Percentiles rank a stretch among this genome's conserved stretches.
Evolutionary conservation across 176 grass and related monocot species (phyloP).

Genomic region (Stipa capillata): DNA sequence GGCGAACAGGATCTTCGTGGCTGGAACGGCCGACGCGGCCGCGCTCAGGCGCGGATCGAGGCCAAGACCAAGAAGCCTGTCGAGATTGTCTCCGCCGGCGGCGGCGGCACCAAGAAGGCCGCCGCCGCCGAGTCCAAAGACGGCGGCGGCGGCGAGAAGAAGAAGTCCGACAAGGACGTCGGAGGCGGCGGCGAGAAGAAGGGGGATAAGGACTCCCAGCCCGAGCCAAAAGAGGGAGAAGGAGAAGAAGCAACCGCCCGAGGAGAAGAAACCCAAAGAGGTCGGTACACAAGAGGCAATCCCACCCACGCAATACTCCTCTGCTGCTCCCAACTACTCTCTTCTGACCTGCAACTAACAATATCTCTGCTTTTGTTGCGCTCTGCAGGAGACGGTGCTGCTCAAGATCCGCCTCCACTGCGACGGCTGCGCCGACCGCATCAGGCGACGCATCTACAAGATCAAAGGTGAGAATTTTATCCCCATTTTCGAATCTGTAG

Average conservation of each 20-base stretch:
- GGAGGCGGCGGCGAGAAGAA: slow-evolving; percentile 30
- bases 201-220: slow-evolving; percentile 5
- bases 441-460: slow-evolving; percentile 58
- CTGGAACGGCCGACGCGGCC: slow-evolving; percentile 44
- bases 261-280: slow-evolving; percentile 50
- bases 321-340: slow-evolving; percentile 6
- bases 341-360: slow-evolving; percentile 24
- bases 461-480: slow-evolving; percentile 54
- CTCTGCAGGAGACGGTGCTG: slow-evolving; percentile 38
- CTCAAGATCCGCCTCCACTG: slow-evolving; percentile 90
- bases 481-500: neutral
- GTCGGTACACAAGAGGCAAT: slow-evolving; percentile 29
- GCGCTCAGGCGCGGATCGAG: slow-evolving; percentile 51
- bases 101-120: slow-evolving; percentile 10
- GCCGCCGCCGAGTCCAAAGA: slow-evolving; percentile 9
- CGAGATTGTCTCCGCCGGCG: slow-evolving; percentile 46
- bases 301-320: neutral
- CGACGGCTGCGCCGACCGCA: slow-evolving; percentile 75
- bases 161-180: slow-evolving; percentile 34
- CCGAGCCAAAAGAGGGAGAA: slow-evolving; percentile 27
- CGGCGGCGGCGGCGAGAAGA: neutral
- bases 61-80: slow-evolving; percentile 43
- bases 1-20: slow-evolving; percentile 34
- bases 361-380: neutral
- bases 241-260: slow-evolving; percentile 34